Percentiles rank a stretch among this genome's conserved stretches.
Conservation (phyloP, 805 yeast genomes). For the Starmerella riodocensis region DNA sequence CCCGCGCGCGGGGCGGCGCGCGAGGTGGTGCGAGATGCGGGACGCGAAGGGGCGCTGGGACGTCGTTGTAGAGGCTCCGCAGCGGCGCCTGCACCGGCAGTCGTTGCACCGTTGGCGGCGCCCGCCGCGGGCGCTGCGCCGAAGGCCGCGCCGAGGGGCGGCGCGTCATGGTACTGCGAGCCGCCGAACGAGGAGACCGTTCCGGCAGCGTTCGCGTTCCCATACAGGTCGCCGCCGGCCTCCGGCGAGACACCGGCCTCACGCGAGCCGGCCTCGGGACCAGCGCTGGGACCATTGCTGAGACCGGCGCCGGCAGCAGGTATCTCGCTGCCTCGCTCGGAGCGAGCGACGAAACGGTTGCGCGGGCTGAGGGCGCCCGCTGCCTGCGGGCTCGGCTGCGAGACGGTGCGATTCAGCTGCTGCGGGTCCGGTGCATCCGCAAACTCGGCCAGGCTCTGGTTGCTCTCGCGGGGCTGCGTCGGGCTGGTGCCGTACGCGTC, state of each 20-base stretch:
- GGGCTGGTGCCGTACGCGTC: neutral
- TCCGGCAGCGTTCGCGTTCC: neutral
- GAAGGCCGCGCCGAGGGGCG: neutral
- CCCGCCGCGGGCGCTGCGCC: neutral
- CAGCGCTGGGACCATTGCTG: neutral
- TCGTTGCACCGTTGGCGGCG: neutral
- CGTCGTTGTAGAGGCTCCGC: neutral
- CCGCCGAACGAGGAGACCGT: neutral
- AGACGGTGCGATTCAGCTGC: slow-evolving; percentile 2
- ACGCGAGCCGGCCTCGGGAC: neutral
- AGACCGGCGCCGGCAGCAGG: neutral
- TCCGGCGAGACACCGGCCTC: no score
- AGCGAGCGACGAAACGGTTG: slow-evolving; percentile 9
- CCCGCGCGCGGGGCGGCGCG: neutral
- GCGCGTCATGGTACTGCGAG: neutral
- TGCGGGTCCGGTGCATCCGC: slow-evolving; percentile 8
- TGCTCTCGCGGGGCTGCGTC: neutral
- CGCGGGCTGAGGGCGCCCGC: slow-evolving; percentile 13
- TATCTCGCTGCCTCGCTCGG: no score
- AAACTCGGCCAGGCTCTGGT: neutral
- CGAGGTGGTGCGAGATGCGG: neutral
- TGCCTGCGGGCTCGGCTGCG: slow-evolving; percentile 12
- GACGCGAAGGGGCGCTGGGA: no score
- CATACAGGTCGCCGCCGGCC: neutral
- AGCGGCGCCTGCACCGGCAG: neutral